Conservation (phyloP, 139 green algal genomes). For the Ulvella scutata region DNA sequence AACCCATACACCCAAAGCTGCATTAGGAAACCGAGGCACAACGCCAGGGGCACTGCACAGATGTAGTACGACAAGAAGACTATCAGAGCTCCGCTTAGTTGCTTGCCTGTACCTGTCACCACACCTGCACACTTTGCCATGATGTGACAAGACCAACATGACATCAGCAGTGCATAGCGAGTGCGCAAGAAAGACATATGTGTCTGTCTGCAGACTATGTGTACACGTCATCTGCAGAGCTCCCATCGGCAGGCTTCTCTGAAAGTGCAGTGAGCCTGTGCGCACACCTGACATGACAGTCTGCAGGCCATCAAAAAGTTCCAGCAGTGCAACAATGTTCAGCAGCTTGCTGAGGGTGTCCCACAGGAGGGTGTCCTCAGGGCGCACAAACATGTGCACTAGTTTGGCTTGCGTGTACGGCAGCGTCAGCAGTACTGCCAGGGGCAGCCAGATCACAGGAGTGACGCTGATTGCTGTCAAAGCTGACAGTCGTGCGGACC, state of each 20-base stretch:
- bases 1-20: slow-evolving; percentile 16
- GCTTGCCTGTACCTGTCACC: slow-evolving; percentile 24
- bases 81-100: slow-evolving; percentile 13
- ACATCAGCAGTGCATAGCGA: too few species aligned
- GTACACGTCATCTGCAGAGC: too few species aligned
- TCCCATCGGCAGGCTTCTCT: too few species aligned
- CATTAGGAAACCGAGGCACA: slow-evolving; percentile 8
- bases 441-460: slow-evolving; percentile 20
- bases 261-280: too few species aligned
- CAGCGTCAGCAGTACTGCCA: slow-evolving; percentile 14
- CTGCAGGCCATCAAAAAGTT: slow-evolving; percentile 25
- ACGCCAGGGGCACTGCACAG: slow-evolving; percentile 15
- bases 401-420: slow-evolving; percentile 13
- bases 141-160: too few species aligned
- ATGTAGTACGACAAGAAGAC: slow-evolving; percentile 28
- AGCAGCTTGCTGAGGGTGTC: slow-evolving; percentile 22
- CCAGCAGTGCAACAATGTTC: slow-evolving; percentile 21
- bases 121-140: neutral
- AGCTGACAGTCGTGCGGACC: slow-evolving; percentile 7
- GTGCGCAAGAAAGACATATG: neutral
- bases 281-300: slow-evolving; percentile 29
- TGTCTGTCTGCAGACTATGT: too few species aligned
- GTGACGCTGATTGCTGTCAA: slow-evolving; percentile 1
- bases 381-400: slow-evolving; percentile 23
- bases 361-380: slow-evolving; percentile 15